These are phyloP conservation scores for Raffaelea deltoideospora DNA, from an alignment of 2,329 filamentous ascomycete genomes.

Conservation along the genomic window DNA sequence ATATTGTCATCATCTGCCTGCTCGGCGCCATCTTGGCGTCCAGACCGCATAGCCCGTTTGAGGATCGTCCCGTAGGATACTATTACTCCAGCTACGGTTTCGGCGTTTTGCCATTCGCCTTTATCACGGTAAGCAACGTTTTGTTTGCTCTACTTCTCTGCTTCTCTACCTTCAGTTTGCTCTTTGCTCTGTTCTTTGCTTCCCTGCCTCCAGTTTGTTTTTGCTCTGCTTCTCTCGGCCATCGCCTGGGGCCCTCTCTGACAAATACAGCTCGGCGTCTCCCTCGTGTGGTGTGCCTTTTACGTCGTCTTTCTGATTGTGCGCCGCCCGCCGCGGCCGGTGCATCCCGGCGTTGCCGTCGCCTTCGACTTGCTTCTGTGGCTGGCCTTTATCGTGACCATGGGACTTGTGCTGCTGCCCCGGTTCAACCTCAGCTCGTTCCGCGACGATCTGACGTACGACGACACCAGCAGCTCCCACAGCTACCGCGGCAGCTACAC, in stretches of 20 bases:
- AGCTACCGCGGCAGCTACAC: conserved; percentile 2
- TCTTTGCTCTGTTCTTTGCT: no score
- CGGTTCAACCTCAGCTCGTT: neutral
- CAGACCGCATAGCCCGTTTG: no score
- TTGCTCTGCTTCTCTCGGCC: no score
- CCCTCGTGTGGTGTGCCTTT: conserved; percentile 3
- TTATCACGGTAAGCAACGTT: neutral
- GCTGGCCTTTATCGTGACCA: conserved; percentile 3
- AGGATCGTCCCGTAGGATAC: no score
- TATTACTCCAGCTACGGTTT: neutral
- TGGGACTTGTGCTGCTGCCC: neutral
- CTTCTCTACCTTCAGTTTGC: no score
- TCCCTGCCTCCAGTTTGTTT: no score
- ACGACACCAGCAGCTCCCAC: neutral
- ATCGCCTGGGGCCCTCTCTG: neutral
- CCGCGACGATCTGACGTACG: neutral
- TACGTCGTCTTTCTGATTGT: conserved; percentile 3
- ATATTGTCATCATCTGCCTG: conserved; percentile 4
- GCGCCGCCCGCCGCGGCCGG: conserved; percentile 2
- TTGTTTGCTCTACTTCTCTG: neutral
- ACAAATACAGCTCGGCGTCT: conserved; percentile 1
- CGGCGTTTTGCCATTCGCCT: neutral
- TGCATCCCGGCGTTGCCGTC: conserved; percentile 8
- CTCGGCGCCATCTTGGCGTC: no score
- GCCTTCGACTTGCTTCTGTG: conserved; percentile 8